These are phyloP conservation scores for Phaeosphaeria sp. DNA, from an alignment of 2,329 filamentous ascomycete genomes.

Conservation along the genomic window DNA sequence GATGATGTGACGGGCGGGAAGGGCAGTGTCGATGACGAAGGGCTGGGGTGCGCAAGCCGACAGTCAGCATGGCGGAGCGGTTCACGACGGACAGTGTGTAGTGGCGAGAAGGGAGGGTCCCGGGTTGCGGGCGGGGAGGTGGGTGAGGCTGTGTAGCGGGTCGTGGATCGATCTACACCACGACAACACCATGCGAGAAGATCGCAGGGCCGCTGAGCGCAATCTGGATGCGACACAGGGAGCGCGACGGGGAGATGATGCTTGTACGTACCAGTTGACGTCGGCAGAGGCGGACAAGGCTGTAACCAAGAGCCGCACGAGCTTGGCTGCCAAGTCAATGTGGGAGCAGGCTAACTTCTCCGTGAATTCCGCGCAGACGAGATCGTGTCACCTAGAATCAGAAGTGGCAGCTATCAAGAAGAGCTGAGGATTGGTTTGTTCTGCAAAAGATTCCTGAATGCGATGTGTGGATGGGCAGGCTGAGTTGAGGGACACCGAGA, in stretches of 20 bases:
- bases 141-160: slow-evolving; percentile 28
- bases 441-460: neutral
- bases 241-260: slow-evolving; percentile 14
- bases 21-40: slow-evolving; percentile 15
- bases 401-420: neutral
- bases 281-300: slow-evolving; percentile 24
- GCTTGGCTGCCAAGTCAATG: slow-evolving; percentile 37
- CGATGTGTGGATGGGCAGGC: neutral
- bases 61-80: slow-evolving; percentile 42
- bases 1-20: slow-evolving; percentile 24
- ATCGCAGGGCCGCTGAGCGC: slow-evolving; percentile 5
- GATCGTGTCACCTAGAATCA: neutral
- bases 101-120: slow-evolving; percentile 25
- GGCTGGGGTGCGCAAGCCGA: slow-evolving; percentile 28
- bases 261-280: slow-evolving; percentile 36
- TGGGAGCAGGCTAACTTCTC: slow-evolving; percentile 20
- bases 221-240: slow-evolving; percentile 7
- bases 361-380: slow-evolving; percentile 1
- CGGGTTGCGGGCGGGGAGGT: slow-evolving; percentile 31
- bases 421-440: neutral
- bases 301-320: slow-evolving; percentile 30
- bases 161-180: slow-evolving; percentile 6
- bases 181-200: slow-evolving; percentile 4
- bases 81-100: slow-evolving; percentile 18
- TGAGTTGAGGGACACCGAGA: neutral